These are phyloP conservation scores for Basidiobolus meristosporus DNA, from an alignment of 371 early-diverging fungal species.

Conservation along the genomic window DNA sequence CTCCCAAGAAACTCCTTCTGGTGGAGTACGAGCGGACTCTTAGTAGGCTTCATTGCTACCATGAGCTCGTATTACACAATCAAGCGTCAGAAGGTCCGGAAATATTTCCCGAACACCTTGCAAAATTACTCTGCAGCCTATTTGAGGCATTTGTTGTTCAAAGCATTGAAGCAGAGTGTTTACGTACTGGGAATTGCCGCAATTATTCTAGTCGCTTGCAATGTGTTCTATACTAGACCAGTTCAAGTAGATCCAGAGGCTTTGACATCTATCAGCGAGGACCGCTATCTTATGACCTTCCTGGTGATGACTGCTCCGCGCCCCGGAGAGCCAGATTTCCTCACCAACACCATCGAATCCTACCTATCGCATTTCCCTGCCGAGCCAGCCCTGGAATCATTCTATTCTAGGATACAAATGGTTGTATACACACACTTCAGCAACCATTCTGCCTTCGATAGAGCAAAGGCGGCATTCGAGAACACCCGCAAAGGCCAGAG, in stretches of 20 bases:
- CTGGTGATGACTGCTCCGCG: conserved; percentile 38
- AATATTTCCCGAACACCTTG: conserved; percentile 11
- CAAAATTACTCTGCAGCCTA: too few species aligned
- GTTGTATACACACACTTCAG: conserved; percentile 35
- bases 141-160: too few species aligned
- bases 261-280: conserved; percentile 11
- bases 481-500: conserved; percentile 20
- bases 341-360: conserved; percentile 22
- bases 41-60: conserved; percentile 20
- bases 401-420: conserved; percentile 24
- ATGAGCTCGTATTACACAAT: conserved; percentile 6
- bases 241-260: conserved; percentile 10
- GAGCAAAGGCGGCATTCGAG: conserved; percentile 14
- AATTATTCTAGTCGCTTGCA: conserved; percentile 13
- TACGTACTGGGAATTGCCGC: conserved; percentile 6
- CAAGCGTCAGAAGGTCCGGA: conserved; percentile 1
- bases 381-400: conserved; percentile 14
- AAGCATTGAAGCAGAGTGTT: too few species aligned
- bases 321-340: conserved; percentile 21
- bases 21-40: conserved; percentile 32
- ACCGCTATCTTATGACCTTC: conserved; percentile 22
- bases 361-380: conserved; percentile 27
- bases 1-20: conserved; percentile 27
- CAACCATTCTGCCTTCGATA: conserved; percentile 23
- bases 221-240: conserved; percentile 15